Base-by-base conservation (phyloP, 2,329 filamentous ascomycete species). In the Hymenoscyphus salicellus region DNA sequence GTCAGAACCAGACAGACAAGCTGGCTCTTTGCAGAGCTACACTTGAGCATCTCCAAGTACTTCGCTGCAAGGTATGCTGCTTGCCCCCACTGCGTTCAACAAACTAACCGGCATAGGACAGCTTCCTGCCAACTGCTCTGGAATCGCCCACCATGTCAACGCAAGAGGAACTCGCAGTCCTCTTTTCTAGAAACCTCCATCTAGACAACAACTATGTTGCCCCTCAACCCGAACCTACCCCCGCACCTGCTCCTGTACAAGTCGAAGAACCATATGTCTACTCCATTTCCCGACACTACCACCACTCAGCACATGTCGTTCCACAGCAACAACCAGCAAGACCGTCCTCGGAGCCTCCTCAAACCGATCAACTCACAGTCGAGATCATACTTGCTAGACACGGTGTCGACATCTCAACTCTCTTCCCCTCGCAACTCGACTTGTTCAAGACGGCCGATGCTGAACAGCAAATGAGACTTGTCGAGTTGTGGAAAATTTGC, bases 401-500 rank as follows among this genome's bases (percentile, higher is more conserved):
- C 74, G 88, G 88, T 69, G 86, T 97, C 70, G 85, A 96, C 74
- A 84, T 89, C 2, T 76, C 81, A 8, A 80, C 85, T 26, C 83
- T 97, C 55, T 90, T 90, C 14, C 83, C 87, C 5, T 88, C 89
- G 3, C 93, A 97, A 76, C 78, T 93, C 60, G 84, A 90, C 65
- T 85, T 97, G 49, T 96, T 96, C 81, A 86, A 86, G 69, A 86
- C 88, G 67, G 92, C 91, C 61, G 88, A 90, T 64, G 80, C 84
- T 28, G 82, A 88, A 55, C 91, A 96, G 76, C 86, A 89, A 72
- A 79, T 88, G 64, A 86, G 91, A 26, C 82, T 97, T 17, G 82
- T 96, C 46, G 89, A 96, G 75, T 86, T 96, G 17, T 97, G 93
- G 93, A 88, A 86, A 65, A 92, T 93, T 70, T 91, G 87, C 64